These are phyloP conservation scores for Pleodorina starrii DNA, from an alignment of 139 green algal genomes.

Conservation along the genomic window DNA sequence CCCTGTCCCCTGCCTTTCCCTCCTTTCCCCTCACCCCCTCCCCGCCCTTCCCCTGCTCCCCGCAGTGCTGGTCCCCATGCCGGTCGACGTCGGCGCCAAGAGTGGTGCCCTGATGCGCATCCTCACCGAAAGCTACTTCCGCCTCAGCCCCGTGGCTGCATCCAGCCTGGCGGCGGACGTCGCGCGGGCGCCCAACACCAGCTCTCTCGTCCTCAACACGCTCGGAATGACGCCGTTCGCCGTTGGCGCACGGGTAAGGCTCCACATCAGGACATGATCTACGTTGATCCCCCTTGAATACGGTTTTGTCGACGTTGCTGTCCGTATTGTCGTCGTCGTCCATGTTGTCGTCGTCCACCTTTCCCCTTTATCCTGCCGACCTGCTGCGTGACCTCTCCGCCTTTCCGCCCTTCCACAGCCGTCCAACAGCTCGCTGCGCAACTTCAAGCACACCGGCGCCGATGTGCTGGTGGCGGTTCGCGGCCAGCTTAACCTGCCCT, in stretches of 20 bases:
- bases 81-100: not conserved
- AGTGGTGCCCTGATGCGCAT: not conserved
- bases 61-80: constrained; percentile 26
- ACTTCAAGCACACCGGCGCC: not conserved
- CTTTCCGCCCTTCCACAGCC: not conserved
- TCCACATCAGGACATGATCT: no score
- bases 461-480: constrained; percentile 11
- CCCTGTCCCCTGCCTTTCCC: not conserved
- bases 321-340: no score
- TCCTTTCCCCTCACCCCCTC: not conserved
- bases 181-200: not conserved
- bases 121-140: constrained; percentile 25
- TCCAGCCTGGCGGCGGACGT: not conserved
- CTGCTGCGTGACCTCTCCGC: no score
- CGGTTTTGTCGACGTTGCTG: no score
- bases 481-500: constrained; percentile 1
- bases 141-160: not conserved
- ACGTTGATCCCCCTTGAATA: no score
- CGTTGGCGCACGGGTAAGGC: not conserved
- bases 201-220: not conserved
- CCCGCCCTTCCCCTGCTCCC: not conserved
- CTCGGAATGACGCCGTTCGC: not conserved
- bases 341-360: no score
- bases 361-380: no score
- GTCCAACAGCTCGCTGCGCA: not conserved